Conservation (phyloP, 176 grass and related monocot genomes). For the Metroxylon sagu region DNA sequence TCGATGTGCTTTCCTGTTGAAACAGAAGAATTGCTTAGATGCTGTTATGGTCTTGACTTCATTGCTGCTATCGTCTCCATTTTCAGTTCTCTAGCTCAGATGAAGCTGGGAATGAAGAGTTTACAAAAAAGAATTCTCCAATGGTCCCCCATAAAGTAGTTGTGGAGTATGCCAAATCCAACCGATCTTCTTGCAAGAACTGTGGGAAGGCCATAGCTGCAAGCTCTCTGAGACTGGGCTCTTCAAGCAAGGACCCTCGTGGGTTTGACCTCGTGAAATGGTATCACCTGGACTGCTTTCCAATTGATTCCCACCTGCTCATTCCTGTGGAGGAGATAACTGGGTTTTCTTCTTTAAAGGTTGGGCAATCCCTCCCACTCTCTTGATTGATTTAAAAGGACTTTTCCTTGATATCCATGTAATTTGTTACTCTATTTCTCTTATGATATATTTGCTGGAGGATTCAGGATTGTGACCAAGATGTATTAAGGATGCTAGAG, state of each 20-base stretch:
- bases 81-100: conserved; percentile 3
- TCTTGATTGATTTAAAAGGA: too few species aligned
- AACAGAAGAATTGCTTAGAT: not conserved
- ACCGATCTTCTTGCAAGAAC: conserved; percentile 61
- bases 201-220: conserved; percentile 42
- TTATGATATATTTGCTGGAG: not conserved
- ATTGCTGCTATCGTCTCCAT: not conserved
- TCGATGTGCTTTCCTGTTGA: conserved; percentile 4
- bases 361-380: conserved; percentile 3
- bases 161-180: conserved; percentile 62
- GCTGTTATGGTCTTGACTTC: not conserved
- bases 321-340: conserved; percentile 37
- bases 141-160: too few species aligned
- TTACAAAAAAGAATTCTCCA: not conserved
- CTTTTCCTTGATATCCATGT: too few species aligned
- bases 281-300: conserved; percentile 74
- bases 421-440: too few species aligned
- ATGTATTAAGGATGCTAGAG: conserved; percentile 39
- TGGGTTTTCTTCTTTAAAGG: conserved; percentile 67
- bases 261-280: conserved; percentile 53
- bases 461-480: conserved; percentile 45
- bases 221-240: conserved; percentile 48
- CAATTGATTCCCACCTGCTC: conserved; percentile 27
- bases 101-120: conserved; percentile 9
- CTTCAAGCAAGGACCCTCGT: conserved; percentile 36